Evolutionary conservation across 306 rosid species (phyloP).

Genomic region (Hippophae tibetana): DNA sequence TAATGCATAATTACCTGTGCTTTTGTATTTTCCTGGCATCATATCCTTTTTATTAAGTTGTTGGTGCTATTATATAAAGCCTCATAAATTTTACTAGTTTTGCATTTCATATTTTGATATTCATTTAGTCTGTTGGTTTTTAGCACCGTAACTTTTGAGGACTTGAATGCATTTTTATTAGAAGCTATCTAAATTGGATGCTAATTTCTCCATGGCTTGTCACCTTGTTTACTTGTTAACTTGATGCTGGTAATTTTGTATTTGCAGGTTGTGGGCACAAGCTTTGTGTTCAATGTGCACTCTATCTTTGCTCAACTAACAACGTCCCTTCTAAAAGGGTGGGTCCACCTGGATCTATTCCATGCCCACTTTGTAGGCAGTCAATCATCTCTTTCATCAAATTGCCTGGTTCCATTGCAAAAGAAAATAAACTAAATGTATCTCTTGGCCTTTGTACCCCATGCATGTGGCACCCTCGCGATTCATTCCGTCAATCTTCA

Average conservation of each 20-base stretch:
- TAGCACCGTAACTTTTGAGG: neutral
- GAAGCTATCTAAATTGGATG: neutral
- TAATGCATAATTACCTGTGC: neutral
- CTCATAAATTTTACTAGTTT: no score
- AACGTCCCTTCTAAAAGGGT: slow-evolving; percentile 45
- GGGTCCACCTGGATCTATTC: slow-evolving; percentile 77
- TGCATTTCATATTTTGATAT: no score
- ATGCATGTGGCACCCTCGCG: slow-evolving; percentile 69
- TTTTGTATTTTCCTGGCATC: neutral
- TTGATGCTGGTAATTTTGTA: slow-evolving; percentile 8
- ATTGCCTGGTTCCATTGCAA: slow-evolving; percentile 54
- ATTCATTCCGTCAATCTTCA: slow-evolving; percentile 37
- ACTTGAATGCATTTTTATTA: neutral
- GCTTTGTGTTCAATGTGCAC: slow-evolving; percentile 88
- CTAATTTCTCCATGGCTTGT: no score
- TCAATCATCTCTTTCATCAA: slow-evolving; percentile 70
- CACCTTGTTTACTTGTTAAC: neutral
- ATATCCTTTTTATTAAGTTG: neutral
- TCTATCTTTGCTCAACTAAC: slow-evolving; percentile 84
- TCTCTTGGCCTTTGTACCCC: slow-evolving; percentile 79
- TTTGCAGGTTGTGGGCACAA: slow-evolving; percentile 78
- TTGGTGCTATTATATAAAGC: neutral
- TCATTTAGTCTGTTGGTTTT: no score
- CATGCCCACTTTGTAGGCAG: slow-evolving; percentile 83
- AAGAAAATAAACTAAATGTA: slow-evolving; percentile 46